phyloP scores from a whole-genome alignment of 2,329 filamentous ascomycete genomes.

The Chalaropsis thielavioides region DNA sequence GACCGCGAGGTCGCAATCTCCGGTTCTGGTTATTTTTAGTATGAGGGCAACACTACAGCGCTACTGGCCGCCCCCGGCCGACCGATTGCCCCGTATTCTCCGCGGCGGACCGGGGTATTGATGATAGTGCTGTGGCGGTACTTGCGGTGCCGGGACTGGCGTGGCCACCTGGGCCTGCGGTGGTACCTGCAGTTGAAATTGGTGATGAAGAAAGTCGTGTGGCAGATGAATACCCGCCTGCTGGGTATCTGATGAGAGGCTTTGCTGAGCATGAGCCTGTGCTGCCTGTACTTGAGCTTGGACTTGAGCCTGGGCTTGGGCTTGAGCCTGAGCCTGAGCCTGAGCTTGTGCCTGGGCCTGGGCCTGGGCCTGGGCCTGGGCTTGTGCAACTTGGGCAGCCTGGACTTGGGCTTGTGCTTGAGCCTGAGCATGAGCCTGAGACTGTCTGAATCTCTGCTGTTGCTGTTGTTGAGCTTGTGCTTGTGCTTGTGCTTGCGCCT shows the following conservation, averaged over 20 bases:
- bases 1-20: conserved; percentile 5
- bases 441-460: conserved; percentile 20
- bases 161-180: conserved; percentile 2
- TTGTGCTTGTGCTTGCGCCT: conserved; percentile 2
- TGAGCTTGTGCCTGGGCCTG: conserved; percentile 11
- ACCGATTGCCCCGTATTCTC: background rate
- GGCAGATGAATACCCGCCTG: conserved; percentile 6
- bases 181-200: conserved; percentile 14
- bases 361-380: conserved; percentile 6
- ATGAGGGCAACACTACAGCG: background rate
- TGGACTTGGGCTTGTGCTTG: background rate
- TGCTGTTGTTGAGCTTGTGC: conserved; percentile 6
- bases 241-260: conserved; percentile 1
- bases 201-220: conserved; percentile 13
- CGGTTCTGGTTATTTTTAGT: background rate
- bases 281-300: conserved; percentile 18
- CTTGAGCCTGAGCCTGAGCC: conserved; percentile 9
- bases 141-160: conserved; percentile 6
- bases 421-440: conserved; percentile 12
- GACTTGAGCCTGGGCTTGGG: conserved; percentile 20
- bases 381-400: background rate
- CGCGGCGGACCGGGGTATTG: conserved; percentile 13
- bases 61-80: background rate
- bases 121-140: conserved; percentile 13
- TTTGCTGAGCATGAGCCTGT: conserved; percentile 19